Base-by-base conservation (phyloP, 768 basidiomycete genomes). In the Leccinum imitatum region DNA sequence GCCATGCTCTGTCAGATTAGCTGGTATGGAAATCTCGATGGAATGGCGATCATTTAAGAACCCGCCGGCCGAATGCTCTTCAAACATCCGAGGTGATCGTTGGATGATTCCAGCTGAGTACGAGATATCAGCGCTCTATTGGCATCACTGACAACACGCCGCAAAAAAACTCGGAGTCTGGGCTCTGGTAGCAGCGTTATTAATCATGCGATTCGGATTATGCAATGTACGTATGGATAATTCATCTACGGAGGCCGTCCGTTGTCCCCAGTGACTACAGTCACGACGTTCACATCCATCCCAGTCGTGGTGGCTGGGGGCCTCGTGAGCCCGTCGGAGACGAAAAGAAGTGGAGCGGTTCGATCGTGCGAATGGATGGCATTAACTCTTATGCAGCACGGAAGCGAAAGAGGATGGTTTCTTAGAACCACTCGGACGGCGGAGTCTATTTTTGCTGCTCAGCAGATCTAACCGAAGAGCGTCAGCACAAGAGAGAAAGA, bases 61-160 rank as follows among this genome's bases (percentile, higher is more conserved):
- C 39, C 69, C 72, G 70, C 33, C 13, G 33, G 31, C 30, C 30
- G 30, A 37, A 11, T 2, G 3, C 8, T 4, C 48, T 47, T 53
- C 51, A 54, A 53, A 68, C n/a, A 27, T 61, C 73, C 71, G 71
- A 73, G 47, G 63, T 73, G 69, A 74, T 67, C 71, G 69, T 64
- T 50, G 62, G 59, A 52, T 54, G 51, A 25, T 19, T 31, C 39
- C 11, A 63, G 5, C 11, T 25, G 33, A 6, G 44, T 50, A 10
- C n/a, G 37, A 53, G 41, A 53, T 37, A 21, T 50, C 31, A 54
- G 55, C 62, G 15, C 44, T 27, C 50, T 58, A 7, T 39, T 53
- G 50, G 5, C 19, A 44, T 44, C 41, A 41, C 17, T 30, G 10
- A 33, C 51, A 50, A 50, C 51, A 30, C 19, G 39, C 33, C 33